Base-by-base conservation (phyloP, 2,329 filamentous ascomycete species). In the Lachnellula arida region DNA sequence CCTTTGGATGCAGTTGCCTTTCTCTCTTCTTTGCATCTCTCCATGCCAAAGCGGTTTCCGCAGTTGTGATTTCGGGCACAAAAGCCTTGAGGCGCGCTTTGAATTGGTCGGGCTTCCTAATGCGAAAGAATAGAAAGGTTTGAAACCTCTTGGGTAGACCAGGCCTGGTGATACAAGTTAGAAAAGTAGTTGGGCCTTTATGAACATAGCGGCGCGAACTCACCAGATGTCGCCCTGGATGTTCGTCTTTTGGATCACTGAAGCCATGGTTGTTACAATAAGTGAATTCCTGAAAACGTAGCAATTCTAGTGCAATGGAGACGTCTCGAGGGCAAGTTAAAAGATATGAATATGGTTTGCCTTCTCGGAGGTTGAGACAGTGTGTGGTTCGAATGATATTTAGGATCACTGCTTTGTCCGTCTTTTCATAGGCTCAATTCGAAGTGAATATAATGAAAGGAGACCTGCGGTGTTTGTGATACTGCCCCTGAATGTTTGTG, bases 221-320 rank as follows among this genome's bases (percentile, higher is more conserved):
- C 43, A 56, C 54, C 47, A 25, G 49, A 53, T 56, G 12, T 56
- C 54, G n/a, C 54, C 49, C 19, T 53, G 54, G 11, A 56, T 37
- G 19, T 56, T 51, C 28, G 28, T 11, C 28, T 32, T 32, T 11
- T 8, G 8, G 28, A 32, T 32, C 28, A 32, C 9, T 32, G 28
- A 32, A 32, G 28, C 9, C 28, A 32, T 32, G 8, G 25, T 8
- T 6, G 8, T 8, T 28, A 28, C 8, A 28, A 8, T 8, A 8
- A 28, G 2, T 28, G 25, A 28, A 8, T 28, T 28, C 25, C 7
- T 8, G 25, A 28, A 8, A 8, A 28, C 6, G 7, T 28, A 8
- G 25, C 25, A 28, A 7, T 28, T 28, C 25, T 28, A 7, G 25
- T 28, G 25, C 25, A 28, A 8, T 7, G 7, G 25, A 28, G 25